Conservation (phyloP, 1,284 basidiomycete genomes). For the Marasmius sp. region DNA sequence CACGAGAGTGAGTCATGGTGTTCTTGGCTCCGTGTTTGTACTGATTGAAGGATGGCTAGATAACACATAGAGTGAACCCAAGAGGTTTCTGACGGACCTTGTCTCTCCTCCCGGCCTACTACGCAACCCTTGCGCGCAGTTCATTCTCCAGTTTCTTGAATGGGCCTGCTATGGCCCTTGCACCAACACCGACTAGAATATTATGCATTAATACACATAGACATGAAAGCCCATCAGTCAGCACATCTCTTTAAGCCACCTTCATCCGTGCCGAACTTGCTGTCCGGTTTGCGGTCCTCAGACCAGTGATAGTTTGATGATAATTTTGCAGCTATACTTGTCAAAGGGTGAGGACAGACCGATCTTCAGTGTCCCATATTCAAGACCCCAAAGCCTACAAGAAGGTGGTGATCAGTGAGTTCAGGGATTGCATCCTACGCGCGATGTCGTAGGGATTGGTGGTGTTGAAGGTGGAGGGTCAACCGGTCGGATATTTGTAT, state of each 20-base stretch:
- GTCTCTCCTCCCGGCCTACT: neutral
- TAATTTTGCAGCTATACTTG: too few relatives aligned
- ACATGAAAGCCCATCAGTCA: too few relatives aligned
- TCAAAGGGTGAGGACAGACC: neutral
- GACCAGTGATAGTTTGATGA: neutral
- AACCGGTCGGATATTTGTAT: neutral
- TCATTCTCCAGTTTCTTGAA: too few relatives aligned
- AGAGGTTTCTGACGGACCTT: conserved; percentile 76
- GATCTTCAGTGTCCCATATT: neutral
- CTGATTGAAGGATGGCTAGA: conserved; percentile 38
- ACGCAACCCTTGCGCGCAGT: too few relatives aligned
- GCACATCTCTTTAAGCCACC: neutral
- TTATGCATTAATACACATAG: too few relatives aligned
- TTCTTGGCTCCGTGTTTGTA: neutral
- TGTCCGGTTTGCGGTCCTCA: neutral
- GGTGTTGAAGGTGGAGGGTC: neutral
- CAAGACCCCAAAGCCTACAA: too few relatives aligned
- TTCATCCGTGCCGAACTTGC: neutral
- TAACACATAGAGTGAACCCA: conserved; percentile 84
- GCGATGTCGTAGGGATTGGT: neutral
- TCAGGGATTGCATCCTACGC: neutral
- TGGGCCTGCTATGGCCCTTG: too few relatives aligned
- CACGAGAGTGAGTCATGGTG: conserved; percentile 69
- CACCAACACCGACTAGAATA: too few relatives aligned
- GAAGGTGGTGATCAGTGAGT: neutral